Base-by-base conservation (phyloP, 75 land plant species). In the Sequoiadendron giganteum region DNA sequence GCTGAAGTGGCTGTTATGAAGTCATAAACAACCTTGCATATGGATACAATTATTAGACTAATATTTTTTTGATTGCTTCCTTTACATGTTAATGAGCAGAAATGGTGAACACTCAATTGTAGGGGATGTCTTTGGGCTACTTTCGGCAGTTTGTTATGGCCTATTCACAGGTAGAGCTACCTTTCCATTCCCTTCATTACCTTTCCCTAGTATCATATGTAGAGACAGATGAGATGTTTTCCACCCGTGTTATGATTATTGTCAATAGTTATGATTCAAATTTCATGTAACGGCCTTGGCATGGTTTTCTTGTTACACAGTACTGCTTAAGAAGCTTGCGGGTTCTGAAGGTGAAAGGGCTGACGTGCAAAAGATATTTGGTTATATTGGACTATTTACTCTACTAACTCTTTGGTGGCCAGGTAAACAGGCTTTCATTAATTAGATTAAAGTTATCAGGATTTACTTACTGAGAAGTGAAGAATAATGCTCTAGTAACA, bases 351-450 rank as follows among this genome's bases (percentile, higher is more conserved):
- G 93, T 4, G 83, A 88, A 30, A 77, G 54, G 40, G 92, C 88
- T 88, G 93, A 92, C 75, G 90, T 92, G 86, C 92, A 92, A 83
- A 91, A 89, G 81, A 52, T 92, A 42, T 92, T 91, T 87, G 93
- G 93, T 45, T 92, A 83, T 90, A 92, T 92, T 79, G 93, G 93
- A 28, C 86, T 92, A 19, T 92, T 89, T 85, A 92, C 90, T 7
- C 89, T 92, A n/a, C 25, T 92, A 39, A 88, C 88, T n/a, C 77
- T 89, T 8, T 92, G 93, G 93, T 92, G 93, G 93, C 85, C 92
- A 80, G 88, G 93, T 92, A 79, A 91, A 86, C 48, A n/a, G 9
- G 76, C 30, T 0, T 72, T 30, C 5, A 68, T 16, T 68, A 21
- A n/a, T 72, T n/a, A 72, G 13, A 42, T 81, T 9, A 28, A 42